Percentiles rank a stretch among this genome's conserved stretches.
Conservation (phyloP, 306 rosid species). For the apple (Malus domestica) region DNA sequence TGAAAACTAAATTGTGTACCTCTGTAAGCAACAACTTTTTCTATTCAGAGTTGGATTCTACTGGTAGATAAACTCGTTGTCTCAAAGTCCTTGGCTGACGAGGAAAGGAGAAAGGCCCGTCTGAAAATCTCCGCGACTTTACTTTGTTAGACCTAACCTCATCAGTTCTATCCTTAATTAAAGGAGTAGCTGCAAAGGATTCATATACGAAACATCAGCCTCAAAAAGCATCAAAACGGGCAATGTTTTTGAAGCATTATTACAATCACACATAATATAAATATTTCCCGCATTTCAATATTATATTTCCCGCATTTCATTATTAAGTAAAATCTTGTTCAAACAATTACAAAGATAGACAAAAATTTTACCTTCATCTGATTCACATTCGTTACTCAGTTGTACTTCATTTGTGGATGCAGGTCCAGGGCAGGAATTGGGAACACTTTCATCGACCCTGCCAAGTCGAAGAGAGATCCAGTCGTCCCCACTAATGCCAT, state of each 20-base stretch:
- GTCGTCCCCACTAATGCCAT: constrained; percentile 1
- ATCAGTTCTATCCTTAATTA: neutral
- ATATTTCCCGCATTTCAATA: neutral
- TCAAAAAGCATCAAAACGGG: neutral
- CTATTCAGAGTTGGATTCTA: constrained; percentile 8
- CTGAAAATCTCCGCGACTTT: neutral
- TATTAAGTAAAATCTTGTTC: neutral
- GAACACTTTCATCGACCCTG: neutral
- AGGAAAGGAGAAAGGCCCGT: constrained; percentile 22
- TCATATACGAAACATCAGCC: neutral
- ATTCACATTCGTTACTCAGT: neutral
- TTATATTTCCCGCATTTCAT: neutral
- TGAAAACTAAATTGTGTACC: neutral
- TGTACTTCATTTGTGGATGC: neutral
- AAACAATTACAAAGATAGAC: neutral
- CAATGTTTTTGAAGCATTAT: neutral
- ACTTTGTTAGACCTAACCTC: neutral
- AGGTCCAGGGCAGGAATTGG: neutral
- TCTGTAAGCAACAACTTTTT: neutral
- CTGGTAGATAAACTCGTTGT: constrained; percentile 13
- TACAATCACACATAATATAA: neutral
- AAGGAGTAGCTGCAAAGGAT: neutral
- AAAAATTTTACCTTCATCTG: constrained; percentile 7
- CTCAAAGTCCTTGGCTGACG: constrained; percentile 17
- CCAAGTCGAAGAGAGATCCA: constrained; percentile 21